A percentile compares a stretch with the other conserved stretches of the same genome.
phyloP scores from a whole-genome alignment of 2,329 filamentous ascomycete genomes.

The Trichoderma atrobrunneum region DNA sequence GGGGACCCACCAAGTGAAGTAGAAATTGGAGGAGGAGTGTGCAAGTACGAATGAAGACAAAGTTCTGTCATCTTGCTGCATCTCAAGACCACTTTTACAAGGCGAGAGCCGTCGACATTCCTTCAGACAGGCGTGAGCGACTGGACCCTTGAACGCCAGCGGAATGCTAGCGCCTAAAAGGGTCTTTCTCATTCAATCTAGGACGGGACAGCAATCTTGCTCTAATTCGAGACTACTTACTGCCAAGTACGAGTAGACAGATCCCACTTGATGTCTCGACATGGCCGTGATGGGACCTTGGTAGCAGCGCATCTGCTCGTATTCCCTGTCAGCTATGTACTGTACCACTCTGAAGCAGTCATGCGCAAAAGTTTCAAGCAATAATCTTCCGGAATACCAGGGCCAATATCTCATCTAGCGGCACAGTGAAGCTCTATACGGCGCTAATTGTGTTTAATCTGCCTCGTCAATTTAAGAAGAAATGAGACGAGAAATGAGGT shows the following conservation, averaged over 20 bases:
- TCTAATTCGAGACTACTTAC: neutral
- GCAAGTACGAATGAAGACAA: neutral
- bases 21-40: neutral
- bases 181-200: neutral
- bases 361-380: neutral
- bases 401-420: neutral
- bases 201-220: neutral
- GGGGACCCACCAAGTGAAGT: neutral
- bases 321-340: neutral
- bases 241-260: too few species aligned
- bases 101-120: neutral
- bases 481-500: conserved; percentile 19
- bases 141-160: neutral
- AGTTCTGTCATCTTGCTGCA: neutral
- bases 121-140: neutral
- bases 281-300: neutral
- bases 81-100: neutral
- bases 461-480: conserved; percentile 7
- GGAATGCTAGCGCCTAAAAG: neutral
- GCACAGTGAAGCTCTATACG: neutral
- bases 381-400: neutral
- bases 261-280: neutral
- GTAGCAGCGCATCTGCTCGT: neutral
- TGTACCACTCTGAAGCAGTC: neutral
- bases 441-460: neutral